phyloP scores from a whole-genome alignment of 2,329 filamentous ascomycete species.

The Akanthomyces dipterigenus region DNA sequence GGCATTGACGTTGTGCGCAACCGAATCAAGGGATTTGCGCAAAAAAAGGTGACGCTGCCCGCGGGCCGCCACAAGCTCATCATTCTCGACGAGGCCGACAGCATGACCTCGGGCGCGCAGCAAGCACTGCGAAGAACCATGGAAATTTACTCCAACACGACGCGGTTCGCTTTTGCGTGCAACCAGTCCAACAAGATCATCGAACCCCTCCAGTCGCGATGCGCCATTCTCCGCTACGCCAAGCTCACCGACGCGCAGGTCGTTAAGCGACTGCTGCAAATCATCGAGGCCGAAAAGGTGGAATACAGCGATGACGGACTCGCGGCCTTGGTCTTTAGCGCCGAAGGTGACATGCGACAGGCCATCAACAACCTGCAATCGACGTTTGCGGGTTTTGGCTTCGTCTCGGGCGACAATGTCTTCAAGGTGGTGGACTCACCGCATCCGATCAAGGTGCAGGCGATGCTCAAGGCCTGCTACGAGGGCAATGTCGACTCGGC shows the following conservation, averaged over 20 bases:
- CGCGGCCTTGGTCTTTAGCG: slow-evolving; percentile 92
- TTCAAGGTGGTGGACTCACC: slow-evolving; percentile 97
- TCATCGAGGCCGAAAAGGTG: slow-evolving; percentile 87
- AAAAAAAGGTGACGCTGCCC: slow-evolving; percentile 96
- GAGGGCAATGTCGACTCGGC: slow-evolving; percentile 86
- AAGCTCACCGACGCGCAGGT: slow-evolving; percentile 89
- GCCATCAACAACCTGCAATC: slow-evolving; percentile 98
- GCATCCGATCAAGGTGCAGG: slow-evolving; percentile 96
- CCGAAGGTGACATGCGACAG: slow-evolving; percentile 97
- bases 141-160: slow-evolving; percentile 98
- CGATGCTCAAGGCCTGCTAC: slow-evolving; percentile 95
- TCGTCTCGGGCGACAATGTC: slow-evolving; percentile 96
- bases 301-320: slow-evolving; percentile 88
- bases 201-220: slow-evolving; percentile 94
- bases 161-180: slow-evolving; percentile 94
- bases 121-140: slow-evolving; percentile 92
- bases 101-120: slow-evolving; percentile 94
- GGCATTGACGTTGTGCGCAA: slow-evolving; percentile 97
- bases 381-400: slow-evolving; percentile 86
- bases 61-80: slow-evolving; percentile 89
- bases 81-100: slow-evolving; percentile 96
- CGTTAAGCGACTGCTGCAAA: slow-evolving; percentile 82
- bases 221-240: slow-evolving; percentile 90
- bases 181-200: slow-evolving; percentile 99
- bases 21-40: slow-evolving; percentile 95